phyloP scores from a whole-genome alignment of 176 grass and related monocot species.

The barley (Hordeum vulgare) region MorexV3_pseudomolecules_assembly NC_058518.1:449211405-449211904 shows the following conservation, averaged over 20 bases:
- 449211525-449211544: not conserved
- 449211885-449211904: conserved; percentile 53
- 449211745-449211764: not conserved
- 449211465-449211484: conserved; percentile 2
- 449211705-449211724: not conserved
- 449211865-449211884: conserved; percentile 77
- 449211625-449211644: not conserved
- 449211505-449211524: not conserved
- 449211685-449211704: not conserved
- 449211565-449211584: not conserved
- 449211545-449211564: not conserved
- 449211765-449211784: conserved; percentile 24
- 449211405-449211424: conserved; percentile 16
- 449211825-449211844: conserved; percentile 69
- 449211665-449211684: conserved; percentile 4
- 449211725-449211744: not conserved
- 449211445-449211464: conserved; percentile 23
- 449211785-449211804: conserved; percentile 23
- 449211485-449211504: too few species aligned
- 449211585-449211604: not conserved
- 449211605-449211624: not conserved
- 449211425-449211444: conserved; percentile 29
- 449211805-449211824: conserved; percentile 35
- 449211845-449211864: conserved; percentile 67
- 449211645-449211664: not conserved